phyloP scores from a whole-genome alignment of 148 eudicot genomes.

The Diospyros lotus region DNA sequence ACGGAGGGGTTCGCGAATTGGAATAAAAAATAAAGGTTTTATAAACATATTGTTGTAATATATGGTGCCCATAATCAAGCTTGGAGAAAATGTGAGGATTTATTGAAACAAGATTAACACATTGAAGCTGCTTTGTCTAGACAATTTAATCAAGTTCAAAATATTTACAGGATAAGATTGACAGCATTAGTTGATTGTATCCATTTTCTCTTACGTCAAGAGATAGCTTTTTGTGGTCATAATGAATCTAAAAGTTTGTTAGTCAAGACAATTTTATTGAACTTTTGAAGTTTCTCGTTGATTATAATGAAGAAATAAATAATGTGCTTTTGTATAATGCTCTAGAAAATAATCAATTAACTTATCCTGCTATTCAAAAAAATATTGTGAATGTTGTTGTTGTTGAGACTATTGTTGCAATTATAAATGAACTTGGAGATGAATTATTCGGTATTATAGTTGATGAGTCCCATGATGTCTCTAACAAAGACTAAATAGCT shows the following conservation, averaged over 20 bases:
- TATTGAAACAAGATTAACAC: not conserved
- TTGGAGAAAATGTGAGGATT: not conserved
- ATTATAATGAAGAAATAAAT: conserved; percentile 8
- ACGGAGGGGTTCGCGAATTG: conserved; percentile 3
- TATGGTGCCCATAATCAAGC: not conserved
- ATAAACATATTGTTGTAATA: not conserved
- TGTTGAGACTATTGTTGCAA: not conserved
- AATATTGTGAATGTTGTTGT: conserved; percentile 6
- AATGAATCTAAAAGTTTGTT: not conserved
- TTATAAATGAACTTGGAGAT: conserved; percentile 14
- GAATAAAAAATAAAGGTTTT: not conserved
- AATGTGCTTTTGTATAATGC: not conserved
- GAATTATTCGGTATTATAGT: conserved; percentile 7
- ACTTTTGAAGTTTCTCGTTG: not conserved
- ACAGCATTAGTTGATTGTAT: not conserved
- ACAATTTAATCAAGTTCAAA: not conserved
- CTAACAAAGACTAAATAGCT: conserved; percentile 10
- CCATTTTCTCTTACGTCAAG: not conserved
- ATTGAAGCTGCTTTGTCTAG: not conserved
- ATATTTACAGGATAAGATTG: not conserved
- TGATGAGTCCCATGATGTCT: conserved; percentile 13
- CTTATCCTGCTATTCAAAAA: not conserved
- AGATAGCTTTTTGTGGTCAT: not conserved
- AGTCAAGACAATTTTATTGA: not conserved
- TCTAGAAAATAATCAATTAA: not conserved